A percentile compares a stretch with the other conserved stretches of the same genome.
phyloP scores from a whole-genome alignment of 495 filamentous ascomycete species.

The Penicillium soppii region DNA sequence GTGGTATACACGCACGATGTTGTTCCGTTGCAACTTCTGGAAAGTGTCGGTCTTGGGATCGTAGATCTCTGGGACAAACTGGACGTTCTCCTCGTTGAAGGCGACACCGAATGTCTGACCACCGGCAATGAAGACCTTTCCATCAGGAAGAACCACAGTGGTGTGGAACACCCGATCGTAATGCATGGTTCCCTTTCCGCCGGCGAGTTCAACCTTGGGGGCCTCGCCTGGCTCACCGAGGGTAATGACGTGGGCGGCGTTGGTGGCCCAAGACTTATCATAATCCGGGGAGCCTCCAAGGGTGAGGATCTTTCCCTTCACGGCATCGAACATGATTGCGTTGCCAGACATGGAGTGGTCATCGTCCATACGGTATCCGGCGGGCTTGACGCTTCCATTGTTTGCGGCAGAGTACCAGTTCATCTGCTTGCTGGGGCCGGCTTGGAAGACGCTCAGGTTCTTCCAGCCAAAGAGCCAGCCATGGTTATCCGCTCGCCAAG shows the following conservation, averaged over 20 bases:
- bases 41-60: conserved; percentile 43
- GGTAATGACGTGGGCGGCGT: conserved; percentile 50
- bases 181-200: conserved; percentile 33
- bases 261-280: conserved; percentile 33
- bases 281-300: conserved; percentile 52
- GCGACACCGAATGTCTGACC: conserved; percentile 46
- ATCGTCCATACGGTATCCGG: conserved; percentile 37
- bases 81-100: conserved; percentile 50
- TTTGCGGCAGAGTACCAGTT: conserved; percentile 50
- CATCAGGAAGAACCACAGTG: conserved; percentile 55
- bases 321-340: conserved; percentile 58
- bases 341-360: conserved; percentile 53
- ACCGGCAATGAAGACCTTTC: conserved; percentile 55
- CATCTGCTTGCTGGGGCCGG: conserved; percentile 44
- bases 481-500: conserved; percentile 30
- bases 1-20: conserved; percentile 56
- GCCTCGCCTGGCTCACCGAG: conserved; percentile 26
- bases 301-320: conserved; percentile 53
- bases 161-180: conserved; percentile 52
- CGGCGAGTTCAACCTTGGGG: conserved; percentile 28
- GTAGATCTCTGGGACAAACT: conserved; percentile 50
- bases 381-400: conserved; percentile 34
- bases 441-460: conserved; percentile 52
- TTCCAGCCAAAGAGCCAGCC: conserved; percentile 63
- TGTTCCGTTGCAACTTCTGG: conserved; percentile 23